Evolutionary conservation across 495 filamentous ascomycete species (phyloP).

Genomic region (Cercophora samala): DNA sequence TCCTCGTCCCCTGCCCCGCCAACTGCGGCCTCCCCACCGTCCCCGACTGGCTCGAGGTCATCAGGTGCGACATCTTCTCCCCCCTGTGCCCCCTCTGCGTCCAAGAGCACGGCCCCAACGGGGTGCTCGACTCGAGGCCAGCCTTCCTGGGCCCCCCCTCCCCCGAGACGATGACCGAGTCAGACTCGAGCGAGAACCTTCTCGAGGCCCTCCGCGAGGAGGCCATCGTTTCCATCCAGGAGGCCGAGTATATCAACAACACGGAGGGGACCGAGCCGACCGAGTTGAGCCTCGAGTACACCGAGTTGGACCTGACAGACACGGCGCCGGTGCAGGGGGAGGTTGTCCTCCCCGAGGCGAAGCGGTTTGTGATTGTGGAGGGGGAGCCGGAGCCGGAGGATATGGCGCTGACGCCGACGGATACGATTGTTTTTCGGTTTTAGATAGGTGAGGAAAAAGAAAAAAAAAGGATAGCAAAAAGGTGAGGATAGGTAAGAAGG

Average conservation of each 20-base stretch:
- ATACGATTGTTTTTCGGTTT: background rate
- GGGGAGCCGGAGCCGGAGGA: background rate
- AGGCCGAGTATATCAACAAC: background rate
- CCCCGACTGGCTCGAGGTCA: background rate
- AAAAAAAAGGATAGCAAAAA: no score
- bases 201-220: background rate
- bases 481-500: no score
- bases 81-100: background rate
- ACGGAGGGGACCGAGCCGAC: background rate
- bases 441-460: background rate
- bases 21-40: background rate
- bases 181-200: no score
- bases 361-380: background rate
- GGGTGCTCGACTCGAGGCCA: no score
- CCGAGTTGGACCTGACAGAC: background rate
- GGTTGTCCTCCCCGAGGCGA: background rate
- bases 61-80: background rate
- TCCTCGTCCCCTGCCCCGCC: background rate
- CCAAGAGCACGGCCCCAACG: background rate
- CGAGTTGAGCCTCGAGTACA: background rate
- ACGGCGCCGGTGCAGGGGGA: background rate
- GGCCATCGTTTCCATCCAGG: background rate
- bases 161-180: background rate
- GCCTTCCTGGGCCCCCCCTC: background rate
- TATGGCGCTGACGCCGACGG: background rate